A percentile compares a stretch with the other conserved stretches of the same genome.
phyloP scores from a whole-genome alignment of 441 rosid genomes.

The Metrosideros polymorpha region DNA sequence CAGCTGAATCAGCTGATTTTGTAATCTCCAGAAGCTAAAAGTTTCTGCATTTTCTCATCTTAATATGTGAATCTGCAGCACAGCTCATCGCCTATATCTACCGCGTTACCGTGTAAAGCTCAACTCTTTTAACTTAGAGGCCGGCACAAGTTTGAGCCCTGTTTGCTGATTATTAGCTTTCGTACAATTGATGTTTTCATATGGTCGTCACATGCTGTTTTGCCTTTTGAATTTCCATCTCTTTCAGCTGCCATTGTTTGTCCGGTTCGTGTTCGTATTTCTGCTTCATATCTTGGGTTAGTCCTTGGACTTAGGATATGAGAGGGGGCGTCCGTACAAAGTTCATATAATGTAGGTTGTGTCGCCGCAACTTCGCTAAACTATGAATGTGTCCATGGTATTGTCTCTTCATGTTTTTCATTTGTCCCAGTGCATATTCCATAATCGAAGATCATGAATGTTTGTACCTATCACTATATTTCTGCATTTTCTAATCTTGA shows the following conservation, averaged over 20 bases:
- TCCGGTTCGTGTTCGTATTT: not conserved
- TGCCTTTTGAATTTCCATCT: not conserved
- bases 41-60: not conserved
- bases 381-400: not conserved
- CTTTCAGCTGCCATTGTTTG: not conserved
- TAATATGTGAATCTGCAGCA: not conserved
- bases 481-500: no score
- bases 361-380: not conserved
- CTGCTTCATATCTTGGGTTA: not conserved
- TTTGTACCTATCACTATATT: no score
- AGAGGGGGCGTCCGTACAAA: not conserved
- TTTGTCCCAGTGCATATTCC: not conserved
- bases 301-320: not conserved
- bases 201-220: not conserved
- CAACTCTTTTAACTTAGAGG: not conserved
- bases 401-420: not conserved
- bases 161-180: not conserved
- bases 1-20: not conserved
- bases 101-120: not conserved
- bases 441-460: no score
- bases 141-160: not conserved
- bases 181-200: not conserved
- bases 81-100: not conserved
- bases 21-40: not conserved
- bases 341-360: not conserved